phyloP scores from a whole-genome alignment of 2,329 filamentous ascomycete genomes.

The Botrytis hyacinthi region DNA sequence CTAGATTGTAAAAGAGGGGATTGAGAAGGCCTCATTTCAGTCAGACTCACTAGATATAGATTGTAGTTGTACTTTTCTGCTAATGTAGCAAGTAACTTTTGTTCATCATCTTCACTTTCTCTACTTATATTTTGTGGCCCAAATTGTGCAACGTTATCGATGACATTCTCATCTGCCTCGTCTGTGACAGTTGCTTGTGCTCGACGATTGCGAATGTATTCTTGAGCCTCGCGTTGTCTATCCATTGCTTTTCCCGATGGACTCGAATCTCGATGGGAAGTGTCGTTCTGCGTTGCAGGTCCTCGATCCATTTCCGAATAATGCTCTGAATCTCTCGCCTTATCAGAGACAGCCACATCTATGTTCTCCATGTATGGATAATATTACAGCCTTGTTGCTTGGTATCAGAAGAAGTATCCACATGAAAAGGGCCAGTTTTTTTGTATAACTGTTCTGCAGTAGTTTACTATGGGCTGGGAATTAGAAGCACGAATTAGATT shows the following conservation, averaged over 20 bases:
- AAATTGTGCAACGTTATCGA: conserved; percentile 18
- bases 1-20: neutral
- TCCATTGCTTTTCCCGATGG: conserved; percentile 20
- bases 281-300: conserved; percentile 14
- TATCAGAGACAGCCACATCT: conserved; percentile 21
- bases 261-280: conserved; percentile 8
- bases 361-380: conserved; percentile 19
- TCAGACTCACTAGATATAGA: conserved; percentile 18
- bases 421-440: neutral
- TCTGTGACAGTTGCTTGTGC: conserved; percentile 17
- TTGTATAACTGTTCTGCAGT: conserved; percentile 18
- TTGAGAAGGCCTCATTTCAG: neutral
- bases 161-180: conserved; percentile 17
- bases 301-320: conserved; percentile 17
- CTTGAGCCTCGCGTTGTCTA: conserved; percentile 21
- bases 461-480: conserved; percentile 13
- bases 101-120: conserved; percentile 21
- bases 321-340: conserved; percentile 15
- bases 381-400: conserved; percentile 18
- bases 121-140: conserved; percentile 15
- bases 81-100: conserved; percentile 18
- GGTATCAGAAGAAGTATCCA: conserved; percentile 4
- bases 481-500: neutral
- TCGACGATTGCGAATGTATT: conserved; percentile 21
- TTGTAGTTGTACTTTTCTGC: conserved; percentile 22